phyloP scores from a whole-genome alignment of 805 yeast genomes.

The Candida michaelii region DNA sequence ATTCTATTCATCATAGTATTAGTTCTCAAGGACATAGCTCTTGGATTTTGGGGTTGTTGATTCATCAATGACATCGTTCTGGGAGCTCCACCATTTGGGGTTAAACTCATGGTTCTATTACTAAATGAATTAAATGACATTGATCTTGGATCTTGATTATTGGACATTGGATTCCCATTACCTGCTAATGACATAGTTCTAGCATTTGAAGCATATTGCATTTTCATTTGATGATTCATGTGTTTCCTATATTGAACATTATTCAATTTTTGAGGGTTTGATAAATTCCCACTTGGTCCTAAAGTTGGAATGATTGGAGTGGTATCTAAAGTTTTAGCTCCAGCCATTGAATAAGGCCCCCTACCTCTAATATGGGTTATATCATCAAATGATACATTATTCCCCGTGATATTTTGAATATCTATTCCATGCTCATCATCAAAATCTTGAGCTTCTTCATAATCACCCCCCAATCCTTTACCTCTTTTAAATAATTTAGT shows the following conservation, averaged over 20 bases:
- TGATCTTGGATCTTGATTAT: constrained; percentile 25
- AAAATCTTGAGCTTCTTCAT: constrained; percentile 24
- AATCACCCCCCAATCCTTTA: constrained; percentile 20
- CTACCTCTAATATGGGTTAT: constrained; percentile 62
- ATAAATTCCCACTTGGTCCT: constrained; percentile 31
- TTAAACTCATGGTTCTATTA: constrained; percentile 18
- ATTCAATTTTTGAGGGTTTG: constrained; percentile 30
- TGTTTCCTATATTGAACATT: constrained; percentile 69
- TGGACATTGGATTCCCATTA: constrained; percentile 31
- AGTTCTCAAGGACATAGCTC: constrained; percentile 15
- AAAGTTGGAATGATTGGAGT: constrained; percentile 77
- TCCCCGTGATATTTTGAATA: constrained; percentile 32
- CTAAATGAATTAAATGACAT: constrained; percentile 18
- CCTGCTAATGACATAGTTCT: constrained; percentile 42
- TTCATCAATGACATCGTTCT: constrained; percentile 29
- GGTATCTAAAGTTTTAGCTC: constrained; percentile 45
- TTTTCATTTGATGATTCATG: constrained; percentile 65
- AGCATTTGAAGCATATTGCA: constrained; percentile 48
- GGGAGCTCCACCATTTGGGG: constrained; percentile 17
- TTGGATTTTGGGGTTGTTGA: constrained; percentile 13
- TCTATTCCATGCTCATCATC: constrained; percentile 42
- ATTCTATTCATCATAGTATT: constrained; percentile 8
- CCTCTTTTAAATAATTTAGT: constrained; percentile 44
- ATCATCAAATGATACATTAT: constrained; percentile 60
- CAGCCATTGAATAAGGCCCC: constrained; percentile 60